Percentiles rank a stretch among this genome's conserved stretches.
Evolutionary conservation across 2,329 filamentous ascomycete species (phyloP).

Genomic region (Colletotrichum cuscutae): DNA sequence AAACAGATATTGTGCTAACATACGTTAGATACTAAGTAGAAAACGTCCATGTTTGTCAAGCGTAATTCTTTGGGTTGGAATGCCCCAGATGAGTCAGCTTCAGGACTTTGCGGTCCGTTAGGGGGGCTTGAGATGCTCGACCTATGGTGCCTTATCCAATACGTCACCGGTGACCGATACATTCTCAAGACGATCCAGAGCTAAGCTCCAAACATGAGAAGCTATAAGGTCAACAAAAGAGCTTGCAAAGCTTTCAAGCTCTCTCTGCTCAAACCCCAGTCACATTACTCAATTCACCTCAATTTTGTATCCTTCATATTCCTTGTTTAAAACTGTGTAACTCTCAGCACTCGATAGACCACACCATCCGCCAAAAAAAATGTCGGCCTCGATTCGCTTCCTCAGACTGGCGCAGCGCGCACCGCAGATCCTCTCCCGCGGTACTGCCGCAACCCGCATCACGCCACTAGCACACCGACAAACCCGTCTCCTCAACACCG

Average conservation of each 20-base stretch:
- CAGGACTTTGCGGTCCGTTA: neutral
- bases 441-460: neutral
- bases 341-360: too few species aligned
- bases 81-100: neutral
- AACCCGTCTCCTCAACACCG: constrained; percentile 47
- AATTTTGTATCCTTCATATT: neutral
- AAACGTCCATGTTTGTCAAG: too few species aligned
- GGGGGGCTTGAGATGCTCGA: neutral
- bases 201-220: neutral
- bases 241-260: too few species aligned
- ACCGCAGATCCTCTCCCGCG: neutral
- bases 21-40: neutral
- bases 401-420: constrained; percentile 21
- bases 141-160: neutral
- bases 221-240: neutral
- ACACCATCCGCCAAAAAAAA: neutral
- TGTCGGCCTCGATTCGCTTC: constrained; percentile 15
- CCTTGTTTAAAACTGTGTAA: too few species aligned
- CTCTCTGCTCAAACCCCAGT: neutral
- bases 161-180: constrained; percentile 13
- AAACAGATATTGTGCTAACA: neutral
- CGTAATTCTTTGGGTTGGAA: neutral
- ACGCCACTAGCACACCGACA: neutral
- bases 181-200: neutral
- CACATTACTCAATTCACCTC: neutral